Evolutionary conservation across 2,329 filamentous ascomycete species (phyloP).

Genomic region (Ceratocystis papillata): DNA sequence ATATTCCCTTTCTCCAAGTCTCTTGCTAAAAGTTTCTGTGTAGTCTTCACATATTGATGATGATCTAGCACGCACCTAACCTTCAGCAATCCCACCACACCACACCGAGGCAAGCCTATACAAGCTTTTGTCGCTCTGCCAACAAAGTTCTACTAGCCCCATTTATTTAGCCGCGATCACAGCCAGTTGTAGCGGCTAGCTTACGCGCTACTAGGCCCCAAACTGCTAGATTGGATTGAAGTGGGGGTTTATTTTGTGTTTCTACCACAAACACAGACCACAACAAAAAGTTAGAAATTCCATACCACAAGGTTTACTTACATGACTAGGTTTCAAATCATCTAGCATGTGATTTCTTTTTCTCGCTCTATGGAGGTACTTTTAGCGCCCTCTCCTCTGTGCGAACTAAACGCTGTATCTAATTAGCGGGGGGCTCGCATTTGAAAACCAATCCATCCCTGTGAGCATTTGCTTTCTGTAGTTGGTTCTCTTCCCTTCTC

Average conservation of each 20-base stretch:
- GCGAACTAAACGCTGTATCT: background rate
- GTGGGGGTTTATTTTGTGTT: background rate
- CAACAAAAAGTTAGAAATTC: background rate
- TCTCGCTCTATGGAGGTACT: background rate
- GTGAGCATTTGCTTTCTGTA: background rate
- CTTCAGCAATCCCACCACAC: background rate
- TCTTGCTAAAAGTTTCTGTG: too few relatives aligned
- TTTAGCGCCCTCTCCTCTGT: background rate
- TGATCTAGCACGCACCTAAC: slow-evolving; percentile 15
- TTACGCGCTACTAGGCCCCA: background rate
- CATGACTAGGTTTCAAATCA: background rate
- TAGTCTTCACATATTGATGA: background rate
- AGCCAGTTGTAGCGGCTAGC: background rate
- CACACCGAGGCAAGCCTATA: background rate
- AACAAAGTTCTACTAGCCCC: slow-evolving; percentile 5
- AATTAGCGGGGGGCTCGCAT: background rate
- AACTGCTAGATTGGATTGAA: slow-evolving; percentile 14
- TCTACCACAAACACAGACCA: background rate
- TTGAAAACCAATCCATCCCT: background rate
- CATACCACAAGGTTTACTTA: background rate
- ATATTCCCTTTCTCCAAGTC: too few relatives aligned
- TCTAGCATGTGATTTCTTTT: slow-evolving; percentile 1
- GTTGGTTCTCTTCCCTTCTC: background rate
- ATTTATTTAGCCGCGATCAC: slow-evolving; percentile 5
- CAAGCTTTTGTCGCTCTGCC: slow-evolving; percentile 6